phyloP scores from a whole-genome alignment of 169 alveolate species.

The Plasmodium gallinaceum region DNA sequence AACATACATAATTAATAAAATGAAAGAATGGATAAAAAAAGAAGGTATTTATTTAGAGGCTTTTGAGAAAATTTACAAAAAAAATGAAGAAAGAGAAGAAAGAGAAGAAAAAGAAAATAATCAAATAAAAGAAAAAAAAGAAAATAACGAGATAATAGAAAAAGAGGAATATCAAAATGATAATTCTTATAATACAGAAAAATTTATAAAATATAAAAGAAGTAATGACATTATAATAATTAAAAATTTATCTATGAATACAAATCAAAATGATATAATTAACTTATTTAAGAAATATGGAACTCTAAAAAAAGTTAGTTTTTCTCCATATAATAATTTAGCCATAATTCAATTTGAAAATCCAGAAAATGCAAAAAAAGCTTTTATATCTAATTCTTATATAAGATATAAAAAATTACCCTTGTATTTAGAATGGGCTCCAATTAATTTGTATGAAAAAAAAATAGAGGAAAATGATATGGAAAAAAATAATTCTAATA shows the following conservation, averaged over 20 bases:
- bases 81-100: slow-evolving; percentile 68
- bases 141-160: not conserved
- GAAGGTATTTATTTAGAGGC: slow-evolving; percentile 93
- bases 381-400: slow-evolving; percentile 91
- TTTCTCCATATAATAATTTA: slow-evolving; percentile 92
- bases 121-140: slow-evolving; percentile 13
- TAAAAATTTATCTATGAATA: slow-evolving; percentile 84
- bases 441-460: slow-evolving; percentile 79
- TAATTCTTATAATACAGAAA: slow-evolving; percentile 8
- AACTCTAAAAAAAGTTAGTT: slow-evolving; percentile 83
- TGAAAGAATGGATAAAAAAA: slow-evolving; percentile 94
- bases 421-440: slow-evolving; percentile 95
- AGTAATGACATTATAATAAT: slow-evolving; percentile 81
- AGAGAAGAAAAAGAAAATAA: not conserved
- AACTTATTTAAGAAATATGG: slow-evolving; percentile 91
- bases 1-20: slow-evolving; percentile 92
- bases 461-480: slow-evolving; percentile 21
- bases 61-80: slow-evolving; percentile 82
- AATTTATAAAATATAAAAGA: slow-evolving; percentile 56
- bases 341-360: slow-evolving; percentile 91
- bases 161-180: slow-evolving; percentile 34
- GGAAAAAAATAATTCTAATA: slow-evolving; percentile 17
- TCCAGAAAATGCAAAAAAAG: slow-evolving; percentile 88
- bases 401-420: slow-evolving; percentile 90
- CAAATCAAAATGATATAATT: slow-evolving; percentile 85